A percentile compares a stretch with the other conserved stretches of the same genome.
Conservation (phyloP, 305 asterid genomes). For the Striga hermonthica region DNA sequence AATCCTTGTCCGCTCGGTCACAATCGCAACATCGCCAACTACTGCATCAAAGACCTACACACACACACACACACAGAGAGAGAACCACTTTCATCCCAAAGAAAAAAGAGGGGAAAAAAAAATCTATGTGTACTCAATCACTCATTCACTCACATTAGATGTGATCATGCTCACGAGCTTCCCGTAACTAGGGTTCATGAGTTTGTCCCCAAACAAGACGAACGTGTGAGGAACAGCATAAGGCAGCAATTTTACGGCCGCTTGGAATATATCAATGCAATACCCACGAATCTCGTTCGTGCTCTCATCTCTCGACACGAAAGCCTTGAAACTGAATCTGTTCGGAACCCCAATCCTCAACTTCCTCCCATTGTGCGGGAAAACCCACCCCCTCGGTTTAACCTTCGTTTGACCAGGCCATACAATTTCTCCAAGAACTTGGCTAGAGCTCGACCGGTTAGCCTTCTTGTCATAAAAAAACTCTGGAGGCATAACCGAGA, state of each 20-base stretch:
- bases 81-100: too few species aligned
- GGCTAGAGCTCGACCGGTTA: slow-evolving; percentile 43
- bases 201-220: slow-evolving; percentile 56
- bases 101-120: too few species aligned
- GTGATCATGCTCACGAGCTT: slow-evolving; percentile 53
- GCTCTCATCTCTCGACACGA: slow-evolving; percentile 42
- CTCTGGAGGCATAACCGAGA: slow-evolving; percentile 54
- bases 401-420: slow-evolving; percentile 63
- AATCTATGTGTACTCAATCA: too few species aligned
- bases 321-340: slow-evolving; percentile 46
- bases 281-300: not conserved
- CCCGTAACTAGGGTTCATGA: slow-evolving; percentile 43
- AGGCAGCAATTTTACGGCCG: slow-evolving; percentile 56
- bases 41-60: slow-evolving; percentile 67
- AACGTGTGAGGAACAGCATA: slow-evolving; percentile 61
- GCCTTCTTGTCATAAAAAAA: slow-evolving; percentile 32
- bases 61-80: too few species aligned
- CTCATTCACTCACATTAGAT: slow-evolving; percentile 44
- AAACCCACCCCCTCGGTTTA: slow-evolving; percentile 82
- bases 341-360: slow-evolving; percentile 61
- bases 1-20: slow-evolving; percentile 48
- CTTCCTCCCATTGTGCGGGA: slow-evolving; percentile 54
- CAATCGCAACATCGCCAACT: slow-evolving; percentile 62
- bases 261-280: slow-evolving; percentile 37
- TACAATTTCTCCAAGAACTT: slow-evolving; percentile 35